Percentiles rank a stretch among this genome's conserved stretches.
phyloP scores from a whole-genome alignment of 2,329 filamentous ascomycete genomes.

The Mollisiaceae sp. region DNA sequence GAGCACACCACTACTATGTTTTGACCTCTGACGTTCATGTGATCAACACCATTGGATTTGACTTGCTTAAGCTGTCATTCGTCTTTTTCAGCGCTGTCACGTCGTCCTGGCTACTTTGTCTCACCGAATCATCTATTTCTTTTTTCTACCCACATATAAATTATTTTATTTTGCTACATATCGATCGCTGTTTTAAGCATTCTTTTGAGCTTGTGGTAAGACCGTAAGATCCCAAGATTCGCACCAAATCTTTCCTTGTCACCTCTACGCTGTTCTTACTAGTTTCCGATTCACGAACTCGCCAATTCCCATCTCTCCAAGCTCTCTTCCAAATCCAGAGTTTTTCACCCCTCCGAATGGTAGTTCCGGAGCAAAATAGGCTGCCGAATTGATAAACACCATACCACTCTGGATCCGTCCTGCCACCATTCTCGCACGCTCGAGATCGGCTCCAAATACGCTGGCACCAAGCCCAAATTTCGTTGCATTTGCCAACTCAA shows the following conservation, averaged over 20 bases:
- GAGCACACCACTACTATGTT: too few relatives aligned
- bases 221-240: too few relatives aligned
- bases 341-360: conserved; percentile 83
- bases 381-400: conserved; percentile 13
- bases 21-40: too few relatives aligned
- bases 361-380: conserved; percentile 11
- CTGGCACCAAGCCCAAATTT: conserved; percentile 12
- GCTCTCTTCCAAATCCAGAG: conserved; percentile 80
- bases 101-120: too few relatives aligned
- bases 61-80: too few relatives aligned
- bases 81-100: too few relatives aligned
- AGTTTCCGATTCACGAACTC: conserved; percentile 76
- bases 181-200: too few relatives aligned
- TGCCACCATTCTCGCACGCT: conserved; percentile 2
- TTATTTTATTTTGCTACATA: too few relatives aligned
- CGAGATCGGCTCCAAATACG: conserved; percentile 4
- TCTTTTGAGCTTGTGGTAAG: too few relatives aligned
- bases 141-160: too few relatives aligned
- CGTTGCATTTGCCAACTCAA: conserved; percentile 45
- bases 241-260: not conserved
- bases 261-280: not conserved
- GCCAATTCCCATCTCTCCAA: conserved; percentile 75
- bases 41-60: too few relatives aligned
- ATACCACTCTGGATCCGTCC: conserved; percentile 12
- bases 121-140: too few relatives aligned